Evolutionary conservation across 352 stramenopile genomes (phyloP).

Genomic region (Phytophthora palmivora): DNA sequence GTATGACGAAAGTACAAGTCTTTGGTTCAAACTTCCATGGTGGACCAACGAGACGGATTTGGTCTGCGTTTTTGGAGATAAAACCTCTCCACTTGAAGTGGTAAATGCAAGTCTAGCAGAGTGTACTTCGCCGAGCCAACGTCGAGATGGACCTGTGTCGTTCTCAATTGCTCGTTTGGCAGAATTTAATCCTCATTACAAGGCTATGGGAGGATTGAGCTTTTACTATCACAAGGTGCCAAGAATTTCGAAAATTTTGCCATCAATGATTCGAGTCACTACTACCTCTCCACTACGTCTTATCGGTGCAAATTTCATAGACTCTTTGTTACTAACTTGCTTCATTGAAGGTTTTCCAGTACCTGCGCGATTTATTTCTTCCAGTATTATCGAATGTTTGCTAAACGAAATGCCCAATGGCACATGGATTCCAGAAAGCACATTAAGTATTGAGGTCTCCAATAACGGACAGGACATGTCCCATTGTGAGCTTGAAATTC

Average conservation of each 20-base stretch:
- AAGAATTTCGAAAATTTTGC: constrained; percentile 15
- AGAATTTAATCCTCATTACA: constrained; percentile 2
- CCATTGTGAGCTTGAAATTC: constrained; percentile 75
- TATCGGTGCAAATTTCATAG: constrained; percentile 44
- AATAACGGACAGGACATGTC: constrained; percentile 95
- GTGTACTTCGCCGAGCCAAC: constrained; percentile 32
- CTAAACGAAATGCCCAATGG: constrained; percentile 9
- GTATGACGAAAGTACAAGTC: constrained; percentile 48
- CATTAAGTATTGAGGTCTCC: constrained; percentile 82
- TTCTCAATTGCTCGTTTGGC: constrained; percentile 34
- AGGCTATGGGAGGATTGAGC: neutral
- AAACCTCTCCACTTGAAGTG: constrained; percentile 21
- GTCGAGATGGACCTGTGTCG: constrained; percentile 4
- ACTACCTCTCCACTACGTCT: constrained; percentile 21
- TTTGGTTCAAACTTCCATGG: constrained; percentile 31
- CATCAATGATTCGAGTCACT: constrained; percentile 26
- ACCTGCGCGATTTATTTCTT: constrained; percentile 38
- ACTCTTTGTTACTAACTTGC: constrained; percentile 50
- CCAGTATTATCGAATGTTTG: constrained; percentile 37
- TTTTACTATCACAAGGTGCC: constrained; percentile 35
- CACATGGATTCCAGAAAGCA: constrained; percentile 12
- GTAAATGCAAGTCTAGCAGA: constrained; percentile 31
- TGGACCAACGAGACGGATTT: constrained; percentile 26
- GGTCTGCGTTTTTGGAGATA: constrained; percentile 44
- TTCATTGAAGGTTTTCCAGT: constrained; percentile 27